phyloP scores from a whole-genome alignment of 2,329 filamentous ascomycete species.

The Aspergillus carbonarius region DNA sequence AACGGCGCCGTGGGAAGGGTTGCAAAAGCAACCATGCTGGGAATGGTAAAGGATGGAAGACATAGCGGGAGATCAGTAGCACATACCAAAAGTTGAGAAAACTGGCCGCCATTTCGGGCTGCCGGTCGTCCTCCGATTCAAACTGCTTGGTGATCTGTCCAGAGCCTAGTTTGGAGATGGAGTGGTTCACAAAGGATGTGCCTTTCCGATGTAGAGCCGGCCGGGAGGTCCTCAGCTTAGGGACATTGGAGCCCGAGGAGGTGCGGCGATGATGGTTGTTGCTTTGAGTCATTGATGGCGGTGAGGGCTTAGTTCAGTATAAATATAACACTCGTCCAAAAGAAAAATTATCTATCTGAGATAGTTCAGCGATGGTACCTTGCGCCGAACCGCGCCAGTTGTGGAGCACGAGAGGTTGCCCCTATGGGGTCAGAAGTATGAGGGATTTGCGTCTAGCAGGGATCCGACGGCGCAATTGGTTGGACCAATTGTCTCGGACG shows the following conservation, averaged over 20 bases:
- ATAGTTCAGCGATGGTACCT: slow-evolving; percentile 21
- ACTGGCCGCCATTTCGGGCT: slow-evolving; percentile 43
- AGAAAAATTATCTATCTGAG: slow-evolving; percentile 12
- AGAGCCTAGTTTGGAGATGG: slow-evolving; percentile 36
- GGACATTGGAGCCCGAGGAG: slow-evolving; percentile 32
- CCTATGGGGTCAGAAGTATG: slow-evolving; percentile 26
- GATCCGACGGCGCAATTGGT: slow-evolving; percentile 13
- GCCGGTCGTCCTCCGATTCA: slow-evolving; percentile 27
- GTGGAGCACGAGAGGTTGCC: slow-evolving; percentile 29
- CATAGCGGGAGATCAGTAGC: slow-evolving; percentile 2
- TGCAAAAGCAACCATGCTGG: slow-evolving; percentile 8
- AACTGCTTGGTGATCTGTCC: slow-evolving; percentile 24
- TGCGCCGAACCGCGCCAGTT: slow-evolving; percentile 18
- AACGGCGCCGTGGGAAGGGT: slow-evolving; percentile 15
- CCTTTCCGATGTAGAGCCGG: slow-evolving; percentile 36
- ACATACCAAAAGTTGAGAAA: slow-evolving; percentile 49
- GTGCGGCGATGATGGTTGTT: slow-evolving; percentile 33
- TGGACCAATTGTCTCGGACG: slow-evolving; percentile 21
- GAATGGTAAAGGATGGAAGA: slow-evolving; percentile 15
- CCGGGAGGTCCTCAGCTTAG: slow-evolving; percentile 32
- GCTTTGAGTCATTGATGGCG: slow-evolving; percentile 41
- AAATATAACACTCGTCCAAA: slow-evolving; percentile 12
- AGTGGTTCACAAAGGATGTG: slow-evolving; percentile 28
- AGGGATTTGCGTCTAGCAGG: slow-evolving; percentile 28
- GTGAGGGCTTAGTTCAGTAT: slow-evolving; percentile 31